Conservation (phyloP, 768 basidiomycete genomes). For the Sporobolomyces pararoseus region DNA sequence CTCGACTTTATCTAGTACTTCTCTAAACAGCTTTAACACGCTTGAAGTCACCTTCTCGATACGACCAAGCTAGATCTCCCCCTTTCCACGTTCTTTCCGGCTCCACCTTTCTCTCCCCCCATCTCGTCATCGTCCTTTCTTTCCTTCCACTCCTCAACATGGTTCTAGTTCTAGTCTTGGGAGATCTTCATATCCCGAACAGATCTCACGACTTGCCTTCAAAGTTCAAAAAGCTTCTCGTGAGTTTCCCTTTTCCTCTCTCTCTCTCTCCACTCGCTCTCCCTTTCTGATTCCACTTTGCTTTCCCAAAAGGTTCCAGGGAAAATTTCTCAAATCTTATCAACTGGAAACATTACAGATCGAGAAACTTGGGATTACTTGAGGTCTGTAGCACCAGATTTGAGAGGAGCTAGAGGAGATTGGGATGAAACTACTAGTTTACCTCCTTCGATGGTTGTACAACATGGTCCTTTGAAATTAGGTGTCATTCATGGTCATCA, state of each 20-base stretch:
- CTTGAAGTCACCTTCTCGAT: no score
- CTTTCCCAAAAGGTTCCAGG: slow-evolving; percentile 61
- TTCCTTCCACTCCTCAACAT: not conserved
- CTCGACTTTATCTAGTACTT: no score
- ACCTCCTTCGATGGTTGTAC: slow-evolving; percentile 73
- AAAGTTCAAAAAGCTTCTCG: slow-evolving; percentile 94
- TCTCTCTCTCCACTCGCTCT: not conserved
- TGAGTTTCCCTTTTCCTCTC: slow-evolving; percentile 45
- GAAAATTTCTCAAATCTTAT: slow-evolving; percentile 96
- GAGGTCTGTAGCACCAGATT: slow-evolving; percentile 85
- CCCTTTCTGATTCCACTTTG: not conserved
- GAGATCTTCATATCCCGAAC: slow-evolving; percentile 94
- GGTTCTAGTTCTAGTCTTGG: slow-evolving; percentile 87
- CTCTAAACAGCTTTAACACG: no score
- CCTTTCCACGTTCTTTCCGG: not conserved
- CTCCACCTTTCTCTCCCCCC: not conserved
- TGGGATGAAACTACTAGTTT: slow-evolving; percentile 77
- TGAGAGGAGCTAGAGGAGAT: slow-evolving; percentile 86
- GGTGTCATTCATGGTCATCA: slow-evolving; percentile 94
- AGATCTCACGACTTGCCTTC: slow-evolving; percentile 76
- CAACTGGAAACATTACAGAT: slow-evolving; percentile 96
- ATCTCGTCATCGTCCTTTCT: not conserved
- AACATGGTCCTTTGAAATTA: slow-evolving; percentile 80
- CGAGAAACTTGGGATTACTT: slow-evolving; percentile 96
- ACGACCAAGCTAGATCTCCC: no score